Base-by-base conservation (phyloP, 208 protist species). In the Sergeia podlipaevii region DNA sequence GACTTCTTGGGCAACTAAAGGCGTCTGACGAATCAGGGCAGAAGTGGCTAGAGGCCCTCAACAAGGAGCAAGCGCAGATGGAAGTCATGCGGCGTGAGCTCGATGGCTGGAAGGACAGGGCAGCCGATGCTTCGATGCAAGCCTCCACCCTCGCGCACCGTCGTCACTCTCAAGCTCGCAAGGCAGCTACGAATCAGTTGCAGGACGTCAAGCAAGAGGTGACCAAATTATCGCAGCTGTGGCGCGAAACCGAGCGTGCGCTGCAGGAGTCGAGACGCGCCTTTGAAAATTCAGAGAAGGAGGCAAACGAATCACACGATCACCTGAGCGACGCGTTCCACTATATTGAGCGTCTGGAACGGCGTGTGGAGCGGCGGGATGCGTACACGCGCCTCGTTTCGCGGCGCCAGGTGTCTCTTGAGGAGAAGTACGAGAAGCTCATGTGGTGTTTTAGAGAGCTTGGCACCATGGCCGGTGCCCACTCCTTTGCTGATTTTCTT, bases 381-480 rank as follows among this genome's bases (percentile, higher is more conserved):
- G 61, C 53, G 2, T 91, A 77, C 48, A 80, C 90, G 49, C 42
- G 60, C 28, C 57, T 78, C 11, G 65, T 63, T 46, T 33, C 55
- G 15, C 51, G 72, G 13, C 65, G 83, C 0, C 76, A 85, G 27
- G 34, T 32, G 11, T 94, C 87, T 0, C 64, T 89, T 15, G 77
- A 94, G 61, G 83, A 95, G 56, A 91, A 91, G 66, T 92, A 92
- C 56, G 79, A 89, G 51, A 95, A 95, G 60, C 63, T 95, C 13
- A 77, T 87, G 70, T 92, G 84, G 88, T 90, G 81, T 61, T 66
- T 75, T 21, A 44, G 82, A 33, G 88, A 95, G 59, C 38, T 92
- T n/a, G 73, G 80, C 38, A 75, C 62, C 18, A 43, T 95, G 20
- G 57, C 55, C 34, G 84, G 88, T 11, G 65, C 53, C 4, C 61